Percentiles rank a stretch among this genome's conserved stretches.
These are phyloP conservation scores for Rugonectria rugulosa DNA, from an alignment of 2,329 filamentous ascomycete genomes.

Conservation along the genomic window DNA sequence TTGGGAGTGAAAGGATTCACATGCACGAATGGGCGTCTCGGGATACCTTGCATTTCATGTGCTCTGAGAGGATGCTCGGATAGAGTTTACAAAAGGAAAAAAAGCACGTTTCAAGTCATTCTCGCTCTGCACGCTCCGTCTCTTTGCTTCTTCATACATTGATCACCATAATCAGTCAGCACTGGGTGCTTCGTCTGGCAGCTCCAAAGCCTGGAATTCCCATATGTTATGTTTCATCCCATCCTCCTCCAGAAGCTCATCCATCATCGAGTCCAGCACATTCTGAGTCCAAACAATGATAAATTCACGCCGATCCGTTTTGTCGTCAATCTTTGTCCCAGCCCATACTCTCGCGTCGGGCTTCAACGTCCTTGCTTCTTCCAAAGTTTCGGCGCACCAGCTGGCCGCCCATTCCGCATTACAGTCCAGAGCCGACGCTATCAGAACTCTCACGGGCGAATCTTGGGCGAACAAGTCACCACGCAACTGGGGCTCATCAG, in stretches of 20 bases:
- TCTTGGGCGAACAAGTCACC: conserved; percentile 35
- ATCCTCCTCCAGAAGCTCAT: conserved; percentile 33
- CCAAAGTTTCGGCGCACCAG: no score
- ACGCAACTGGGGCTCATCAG: conserved; percentile 36
- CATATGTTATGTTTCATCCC: conserved; percentile 31
- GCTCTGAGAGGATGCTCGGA: conserved; percentile 49
- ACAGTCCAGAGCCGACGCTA: no score
- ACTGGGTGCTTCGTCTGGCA: no score
- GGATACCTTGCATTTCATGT: conserved; percentile 62
- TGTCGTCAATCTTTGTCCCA: conserved; percentile 53
- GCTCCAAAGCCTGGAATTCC: conserved; percentile 37
- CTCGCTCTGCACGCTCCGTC: conserved; percentile 2
- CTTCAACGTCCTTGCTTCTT: conserved; percentile 39
- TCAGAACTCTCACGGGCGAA: conserved; percentile 45
- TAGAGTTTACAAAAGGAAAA: conserved; percentile 46
- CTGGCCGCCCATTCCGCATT: no score
- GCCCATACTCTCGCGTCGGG: conserved; percentile 45
- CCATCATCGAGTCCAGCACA: conserved; percentile 44
- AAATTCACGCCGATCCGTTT: conserved; percentile 45
- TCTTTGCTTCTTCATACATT: conserved; percentile 9
- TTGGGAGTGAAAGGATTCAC: conserved; percentile 44
- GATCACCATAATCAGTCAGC: no score
- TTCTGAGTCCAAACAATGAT: conserved; percentile 51
- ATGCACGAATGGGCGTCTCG: conserved; percentile 62
- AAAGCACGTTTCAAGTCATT: conserved; percentile 45